These are phyloP conservation scores for Macadamia tetraphylla DNA, from an alignment of 164 flowering plant species.

Conservation along the genomic window DNA sequence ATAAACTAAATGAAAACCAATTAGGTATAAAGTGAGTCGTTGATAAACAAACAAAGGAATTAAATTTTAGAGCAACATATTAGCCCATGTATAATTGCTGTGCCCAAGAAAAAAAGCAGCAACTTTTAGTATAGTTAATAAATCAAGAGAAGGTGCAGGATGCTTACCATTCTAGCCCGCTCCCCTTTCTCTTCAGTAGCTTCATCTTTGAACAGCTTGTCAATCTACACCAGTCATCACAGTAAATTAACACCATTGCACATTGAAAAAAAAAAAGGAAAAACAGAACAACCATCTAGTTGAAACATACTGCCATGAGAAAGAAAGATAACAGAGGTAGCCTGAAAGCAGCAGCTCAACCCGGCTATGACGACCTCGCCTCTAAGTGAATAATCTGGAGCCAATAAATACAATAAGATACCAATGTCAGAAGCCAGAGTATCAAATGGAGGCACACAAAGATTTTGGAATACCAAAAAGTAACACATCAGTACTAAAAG, in stretches of 20 bases:
- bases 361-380: not conserved
- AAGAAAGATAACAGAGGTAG: not conserved
- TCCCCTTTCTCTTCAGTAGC: constrained; percentile 98
- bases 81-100: too few relatives aligned
- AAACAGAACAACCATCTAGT: not conserved
- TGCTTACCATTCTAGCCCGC: constrained; percentile 86
- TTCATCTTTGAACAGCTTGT: constrained; percentile 81
- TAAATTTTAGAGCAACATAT: too few relatives aligned
- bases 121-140: too few relatives aligned
- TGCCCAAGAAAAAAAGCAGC: too few relatives aligned
- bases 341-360: not conserved
- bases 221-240: constrained; percentile 37
- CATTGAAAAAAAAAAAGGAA: not conserved
- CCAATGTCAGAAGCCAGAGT: not conserved
- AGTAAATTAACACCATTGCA: not conserved
- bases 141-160: not conserved
- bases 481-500: not conserved
- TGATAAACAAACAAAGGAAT: too few relatives aligned
- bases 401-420: not conserved
- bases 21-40: too few relatives aligned
- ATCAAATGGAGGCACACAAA: not conserved
- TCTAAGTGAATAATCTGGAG: not conserved
- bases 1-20: too few relatives aligned
- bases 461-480: not conserved
- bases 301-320: constrained; percentile 14